Base-by-base conservation (phyloP, 306 rosid species). In the Medicago arabica region DNA sequence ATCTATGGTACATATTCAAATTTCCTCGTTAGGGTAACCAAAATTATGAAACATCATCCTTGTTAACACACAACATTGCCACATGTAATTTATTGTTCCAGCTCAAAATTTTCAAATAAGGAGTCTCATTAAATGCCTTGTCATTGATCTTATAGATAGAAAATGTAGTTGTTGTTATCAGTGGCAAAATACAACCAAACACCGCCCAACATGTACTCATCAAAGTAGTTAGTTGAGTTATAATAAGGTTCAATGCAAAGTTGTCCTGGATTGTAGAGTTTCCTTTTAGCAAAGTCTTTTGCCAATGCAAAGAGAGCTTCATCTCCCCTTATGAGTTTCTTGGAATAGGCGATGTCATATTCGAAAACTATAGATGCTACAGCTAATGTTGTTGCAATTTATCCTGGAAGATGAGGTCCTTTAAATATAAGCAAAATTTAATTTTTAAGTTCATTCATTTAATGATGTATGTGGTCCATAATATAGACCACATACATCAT, bases 141-240 rank as follows among this genome's bases (percentile, higher is more conserved):
- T 92, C 18, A n/a, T 82, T 21, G 31, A 28, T 28, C 72, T 4
- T 67, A 0, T 89, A 40, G 0, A 89, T 7, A 1, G 75, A 55
- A 64, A 13, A 87, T 23, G 43, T 89, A 89, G 10, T 71, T 61
- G 8, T 6, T 21, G 67, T 89, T 89, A 8, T 92, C 95, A 0
- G 92, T 89, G 11, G 92, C 95, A 46, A 86, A 89, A 69, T 49
- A 89, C 67, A 89, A 18, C 92, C 92, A 89, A 2, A 90, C 84
- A 31, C 74, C 84, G 12, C 82, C 88, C 92, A 92, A 89, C 88
- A 89, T 89, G 80, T 86, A 89, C 64, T 89, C 95, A n/a, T 87
- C 95, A 39, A 25, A 87, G 84, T 89, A 89, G 31, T 89, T 84
- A 8, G 76, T 28, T 34, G 95, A 89, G 81, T 89, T 89, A 72